Conservation (phyloP, 305 asterid genomes). For the Plantago lanceolata region DNA sequence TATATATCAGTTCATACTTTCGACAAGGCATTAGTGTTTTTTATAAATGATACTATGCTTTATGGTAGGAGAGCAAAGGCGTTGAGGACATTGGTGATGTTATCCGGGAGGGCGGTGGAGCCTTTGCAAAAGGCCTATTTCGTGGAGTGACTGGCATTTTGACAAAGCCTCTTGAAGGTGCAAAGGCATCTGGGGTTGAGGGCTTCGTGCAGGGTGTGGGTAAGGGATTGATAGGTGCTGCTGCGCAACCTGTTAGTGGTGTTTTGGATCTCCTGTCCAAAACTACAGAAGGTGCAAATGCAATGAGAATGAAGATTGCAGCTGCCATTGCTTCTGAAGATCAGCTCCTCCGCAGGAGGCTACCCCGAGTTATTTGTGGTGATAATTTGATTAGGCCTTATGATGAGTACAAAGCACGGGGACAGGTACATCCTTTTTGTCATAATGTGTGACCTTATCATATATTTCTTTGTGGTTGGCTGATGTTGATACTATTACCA, state of each 20-base stretch:
- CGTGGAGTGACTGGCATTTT: slow-evolving; percentile 98
- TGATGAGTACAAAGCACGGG: slow-evolving; percentile 87
- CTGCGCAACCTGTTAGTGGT: slow-evolving; percentile 99
- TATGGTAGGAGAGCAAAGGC: slow-evolving; percentile 84
- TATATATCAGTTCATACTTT: too few relatives aligned
- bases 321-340: slow-evolving; percentile 97
- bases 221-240: slow-evolving; percentile 95
- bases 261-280: slow-evolving; percentile 92
- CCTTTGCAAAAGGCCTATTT: slow-evolving; percentile 92
- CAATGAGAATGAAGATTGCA: slow-evolving; percentile 96
- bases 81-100: slow-evolving; percentile 98
- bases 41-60: slow-evolving; percentile 3
- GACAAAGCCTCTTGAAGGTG: slow-evolving; percentile 99
- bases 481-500: slow-evolving; percentile 6
- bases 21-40: slow-evolving; percentile 14
- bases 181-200: slow-evolving; percentile 98
- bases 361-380: slow-evolving; percentile 92
- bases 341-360: slow-evolving; percentile 86
- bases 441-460: slow-evolving; percentile 10
- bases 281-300: slow-evolving; percentile 99
- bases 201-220: slow-evolving; percentile 99
- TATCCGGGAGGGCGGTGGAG: slow-evolving; percentile 98
- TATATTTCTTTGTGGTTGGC: slow-evolving; percentile 14
- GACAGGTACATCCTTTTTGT: slow-evolving; percentile 59
- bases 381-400: slow-evolving; percentile 93